Conservation (phyloP, 108 stramenopile species). For the Chaetoceros tenuissimus region DNA sequence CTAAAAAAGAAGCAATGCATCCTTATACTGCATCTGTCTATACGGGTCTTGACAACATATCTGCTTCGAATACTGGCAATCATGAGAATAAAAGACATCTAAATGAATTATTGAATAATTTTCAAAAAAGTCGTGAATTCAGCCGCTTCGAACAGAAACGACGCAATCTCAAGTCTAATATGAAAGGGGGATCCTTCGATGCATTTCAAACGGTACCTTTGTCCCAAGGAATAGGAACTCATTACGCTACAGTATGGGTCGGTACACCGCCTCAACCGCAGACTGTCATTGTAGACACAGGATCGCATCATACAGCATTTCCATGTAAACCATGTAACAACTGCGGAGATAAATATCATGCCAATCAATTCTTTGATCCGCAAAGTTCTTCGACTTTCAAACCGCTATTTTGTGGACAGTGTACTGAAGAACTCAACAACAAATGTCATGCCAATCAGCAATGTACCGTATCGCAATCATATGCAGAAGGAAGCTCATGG, state of each 20-base stretch:
- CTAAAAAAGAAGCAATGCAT: too few species aligned
- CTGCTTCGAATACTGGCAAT: too few species aligned
- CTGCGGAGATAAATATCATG: constrained; percentile 84
- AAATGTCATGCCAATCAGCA: background rate
- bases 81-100: too few species aligned
- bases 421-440: constrained; percentile 21
- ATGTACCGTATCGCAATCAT: constrained; percentile 36
- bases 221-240: constrained; percentile 84
- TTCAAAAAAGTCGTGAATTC: too few species aligned
- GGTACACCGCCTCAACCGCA: constrained; percentile 91
- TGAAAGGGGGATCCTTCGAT: constrained; percentile 22
- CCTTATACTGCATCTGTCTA: too few species aligned
- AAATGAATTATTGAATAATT: too few species aligned
- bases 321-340: constrained; percentile 75
- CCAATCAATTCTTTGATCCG: constrained; percentile 86
- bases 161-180: too few species aligned
- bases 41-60: too few species aligned
- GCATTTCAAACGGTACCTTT: constrained; percentile 46
- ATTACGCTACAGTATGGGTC: constrained; percentile 86
- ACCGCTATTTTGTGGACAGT: constrained; percentile 32
- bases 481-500: constrained; percentile 55
- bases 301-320: constrained; percentile 88
- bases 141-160: too few species aligned
- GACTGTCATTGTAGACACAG: constrained; percentile 94
- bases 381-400: constrained; percentile 40